These are phyloP conservation scores for Cladophialophora immunda DNA, from an alignment of 2,329 filamentous ascomycete species.

Conservation along the genomic window DNA sequence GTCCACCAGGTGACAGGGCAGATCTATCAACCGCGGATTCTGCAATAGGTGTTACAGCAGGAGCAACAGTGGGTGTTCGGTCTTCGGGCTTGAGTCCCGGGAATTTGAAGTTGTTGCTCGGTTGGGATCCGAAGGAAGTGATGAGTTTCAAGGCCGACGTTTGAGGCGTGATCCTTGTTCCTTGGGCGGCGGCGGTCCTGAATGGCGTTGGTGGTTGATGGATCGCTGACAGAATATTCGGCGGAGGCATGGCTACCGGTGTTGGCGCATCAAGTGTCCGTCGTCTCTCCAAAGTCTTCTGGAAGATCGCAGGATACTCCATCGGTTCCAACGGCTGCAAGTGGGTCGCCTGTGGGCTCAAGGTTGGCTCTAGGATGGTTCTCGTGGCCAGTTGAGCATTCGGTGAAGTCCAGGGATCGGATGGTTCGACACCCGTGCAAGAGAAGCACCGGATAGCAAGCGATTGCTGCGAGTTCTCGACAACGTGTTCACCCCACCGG, in stretches of 20 bases:
- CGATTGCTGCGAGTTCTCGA: conserved; percentile 85
- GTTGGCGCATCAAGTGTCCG: conserved; percentile 61
- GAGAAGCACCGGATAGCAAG: conserved; percentile 93
- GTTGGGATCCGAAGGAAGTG: conserved; percentile 75
- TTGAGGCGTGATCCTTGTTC: conserved; percentile 71
- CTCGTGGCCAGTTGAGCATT: conserved; percentile 67
- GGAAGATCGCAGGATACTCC: conserved; percentile 36
- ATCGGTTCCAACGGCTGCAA: conserved; percentile 58
- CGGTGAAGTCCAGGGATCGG: conserved; percentile 88
- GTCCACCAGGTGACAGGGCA: conserved; percentile 72
- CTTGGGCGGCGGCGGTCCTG: conserved; percentile 47
- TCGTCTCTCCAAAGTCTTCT: conserved; percentile 38
- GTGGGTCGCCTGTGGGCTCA: conserved; percentile 43
- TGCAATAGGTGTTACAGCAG: conserved; percentile 86
- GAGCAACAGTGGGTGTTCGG: conserved; percentile 76
- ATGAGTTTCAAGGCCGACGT: conserved; percentile 88
- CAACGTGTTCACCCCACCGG: conserved; percentile 94
- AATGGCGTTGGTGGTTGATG: conserved; percentile 39
- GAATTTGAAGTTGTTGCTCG: conserved; percentile 68
- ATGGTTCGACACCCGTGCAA: conserved; percentile 84
- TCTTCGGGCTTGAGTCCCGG: conserved; percentile 63
- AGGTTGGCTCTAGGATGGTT: conserved; percentile 20
- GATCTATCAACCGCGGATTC: conserved; percentile 72
- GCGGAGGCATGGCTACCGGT: conserved; percentile 53
- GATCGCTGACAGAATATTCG: conserved; percentile 31